Base-by-base conservation (phyloP, 345 rosid species). In the Limnanthes douglasii region DNA sequence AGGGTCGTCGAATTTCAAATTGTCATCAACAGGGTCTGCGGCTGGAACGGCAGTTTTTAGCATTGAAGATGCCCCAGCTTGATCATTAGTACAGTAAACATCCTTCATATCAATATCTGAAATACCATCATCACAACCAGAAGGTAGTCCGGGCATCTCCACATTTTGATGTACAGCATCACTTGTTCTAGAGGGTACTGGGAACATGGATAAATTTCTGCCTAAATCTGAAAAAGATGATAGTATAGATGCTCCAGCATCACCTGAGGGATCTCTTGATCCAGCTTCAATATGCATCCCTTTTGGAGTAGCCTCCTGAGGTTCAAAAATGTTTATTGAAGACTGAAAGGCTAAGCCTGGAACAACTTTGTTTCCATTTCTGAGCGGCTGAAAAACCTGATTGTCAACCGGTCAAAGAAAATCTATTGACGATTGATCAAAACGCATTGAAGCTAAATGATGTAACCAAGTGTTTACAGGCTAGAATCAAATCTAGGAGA, bases 351-450 rank as follows among this genome's bases (percentile, higher is more conserved):
- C 56, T 25, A 66, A 36, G 39, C 65, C 78, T 8, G 80, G 69
- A 22, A 86, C 60, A 32, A 76, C 68, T 48, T 73, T 28, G 40
- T 65, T 75, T 28, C 72, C 78, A 51, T 64, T 72, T 38, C 56
- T 66, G 22, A 81, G 67, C 68, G 76, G 80, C 72, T 73, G 96
- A 50, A 92, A 92, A 44, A 92, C 83, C 98, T 90, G 43, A 42
- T 25, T 10, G n/a, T n/a, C n/a, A n/a, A 26, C 8, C 26, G 3
- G 60, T 79, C 46, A 77, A 84, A 82, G 68, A 68, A 66, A 39
- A 12, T 31, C 48, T 3, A 18, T 30, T 1, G 9, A 35, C 3
- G 40, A 46, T 31, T 21, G 42, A 15, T 4, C 18, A 29, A 54
- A 32, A 23, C 33, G 23, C 13, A 32, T 12, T 4, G 5, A 48